Evolutionary conservation across 164 flowering plant species (phyloP).

Genomic region (Malania oleifera): DNA sequence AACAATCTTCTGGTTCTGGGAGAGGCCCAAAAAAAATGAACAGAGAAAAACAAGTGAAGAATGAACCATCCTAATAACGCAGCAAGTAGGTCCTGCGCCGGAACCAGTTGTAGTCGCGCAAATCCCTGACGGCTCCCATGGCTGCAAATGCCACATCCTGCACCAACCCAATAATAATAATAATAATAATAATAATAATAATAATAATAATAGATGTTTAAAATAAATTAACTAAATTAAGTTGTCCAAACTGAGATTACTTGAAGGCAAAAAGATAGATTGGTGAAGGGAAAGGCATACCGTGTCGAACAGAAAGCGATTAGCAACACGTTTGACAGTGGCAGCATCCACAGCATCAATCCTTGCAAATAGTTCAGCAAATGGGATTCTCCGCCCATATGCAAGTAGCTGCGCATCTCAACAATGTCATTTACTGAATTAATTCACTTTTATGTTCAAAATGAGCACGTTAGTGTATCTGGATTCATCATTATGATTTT

Average conservation of each 20-base stretch:
- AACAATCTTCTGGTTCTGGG: too few species aligned
- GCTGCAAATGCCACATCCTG: constrained; percentile 94
- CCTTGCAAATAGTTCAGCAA: constrained; percentile 82
- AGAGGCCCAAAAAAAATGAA: too few species aligned
- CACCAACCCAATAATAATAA: neutral
- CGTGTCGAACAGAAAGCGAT: constrained; percentile 71
- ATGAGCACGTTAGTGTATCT: too few species aligned
- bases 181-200: too few species aligned
- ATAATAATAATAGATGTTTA: too few species aligned
- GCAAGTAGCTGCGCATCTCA: constrained; percentile 93
- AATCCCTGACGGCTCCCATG: constrained; percentile 70
- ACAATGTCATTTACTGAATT: too few species aligned
- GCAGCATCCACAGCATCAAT: constrained; percentile 92
- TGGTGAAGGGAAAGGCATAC: constrained; percentile 32
- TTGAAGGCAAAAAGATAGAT: too few species aligned
- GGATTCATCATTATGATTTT: too few species aligned
- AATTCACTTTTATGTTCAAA: too few species aligned
- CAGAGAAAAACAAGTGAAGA: neutral
- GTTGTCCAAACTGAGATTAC: too few species aligned
- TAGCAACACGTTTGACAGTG: constrained; percentile 87
- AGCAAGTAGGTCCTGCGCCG: constrained; percentile 93
- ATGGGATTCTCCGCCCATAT: constrained; percentile 87
- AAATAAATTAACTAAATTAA: too few species aligned
- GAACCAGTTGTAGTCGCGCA: constrained; percentile 99
- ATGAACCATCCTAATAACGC: constrained; percentile 50